Conservation (phyloP, 345 rosid species). For the Microthlaspi erraticum region DNA sequence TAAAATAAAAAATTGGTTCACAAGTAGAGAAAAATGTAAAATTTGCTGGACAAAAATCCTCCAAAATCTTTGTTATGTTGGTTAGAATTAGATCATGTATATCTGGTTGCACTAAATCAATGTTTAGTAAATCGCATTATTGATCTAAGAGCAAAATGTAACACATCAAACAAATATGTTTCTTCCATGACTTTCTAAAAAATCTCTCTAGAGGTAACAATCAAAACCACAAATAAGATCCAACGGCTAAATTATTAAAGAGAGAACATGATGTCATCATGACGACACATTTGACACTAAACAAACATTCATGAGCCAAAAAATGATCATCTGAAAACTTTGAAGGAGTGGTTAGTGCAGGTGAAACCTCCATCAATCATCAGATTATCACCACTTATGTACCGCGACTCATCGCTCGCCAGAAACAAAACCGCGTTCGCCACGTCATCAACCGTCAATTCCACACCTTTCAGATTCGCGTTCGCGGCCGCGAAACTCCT, state of each 20-base stretch:
- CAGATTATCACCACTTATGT: conserved; percentile 83
- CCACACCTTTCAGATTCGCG: conserved; percentile 85
- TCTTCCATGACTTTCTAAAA: neutral
- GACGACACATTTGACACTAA: neutral
- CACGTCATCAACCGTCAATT: conserved; percentile 69
- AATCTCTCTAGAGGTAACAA: neutral
- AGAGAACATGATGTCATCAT: neutral
- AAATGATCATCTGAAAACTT: conserved; percentile 62
- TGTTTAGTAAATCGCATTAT: neutral
- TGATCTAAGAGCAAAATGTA: neutral
- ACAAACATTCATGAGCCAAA: conserved; percentile 1
- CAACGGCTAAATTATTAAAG: conserved; percentile 6
- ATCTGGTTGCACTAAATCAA: conserved; percentile 8
- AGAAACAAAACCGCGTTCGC: conserved; percentile 85
- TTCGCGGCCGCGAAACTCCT: conserved; percentile 53
- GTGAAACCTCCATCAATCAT: conserved; percentile 95
- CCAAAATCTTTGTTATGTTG: too few species aligned
- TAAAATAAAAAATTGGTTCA: neutral
- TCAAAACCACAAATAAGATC: conserved; percentile 22
- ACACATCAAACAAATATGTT: conserved; percentile 7
- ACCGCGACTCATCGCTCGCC: conserved; percentile 83
- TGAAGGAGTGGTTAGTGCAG: conserved; percentile 60
- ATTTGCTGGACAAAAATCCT: neutral
- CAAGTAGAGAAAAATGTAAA: too few species aligned
- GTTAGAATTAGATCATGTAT: neutral